phyloP scores from a whole-genome alignment of 139 green algal genomes.

The Chlamydomonas eustigma region DNA sequence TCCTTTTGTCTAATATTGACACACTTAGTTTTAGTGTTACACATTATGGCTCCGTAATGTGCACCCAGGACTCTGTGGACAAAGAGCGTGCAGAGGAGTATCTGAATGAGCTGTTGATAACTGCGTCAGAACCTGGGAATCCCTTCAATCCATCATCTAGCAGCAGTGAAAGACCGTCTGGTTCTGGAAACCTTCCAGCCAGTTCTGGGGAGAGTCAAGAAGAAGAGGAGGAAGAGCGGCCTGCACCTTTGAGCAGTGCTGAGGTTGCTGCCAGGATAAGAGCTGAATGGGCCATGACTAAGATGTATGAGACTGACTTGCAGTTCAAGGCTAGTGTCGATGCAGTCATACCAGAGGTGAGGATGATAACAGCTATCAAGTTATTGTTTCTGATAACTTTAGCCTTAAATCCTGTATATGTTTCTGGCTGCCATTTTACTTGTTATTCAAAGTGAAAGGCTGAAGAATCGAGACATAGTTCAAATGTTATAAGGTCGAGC shows the following conservation, averaged over 20 bases:
- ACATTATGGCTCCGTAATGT: no score
- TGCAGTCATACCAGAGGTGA: not conserved
- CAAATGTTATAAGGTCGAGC: no score
- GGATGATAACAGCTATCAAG: not conserved
- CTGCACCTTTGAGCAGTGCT: not conserved
- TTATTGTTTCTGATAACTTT: not conserved
- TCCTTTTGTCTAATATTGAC: no score
- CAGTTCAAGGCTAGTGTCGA: slow-evolving; percentile 1
- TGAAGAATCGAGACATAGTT: no score
- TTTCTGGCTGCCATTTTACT: no score
- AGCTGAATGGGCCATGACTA: slow-evolving; percentile 6
- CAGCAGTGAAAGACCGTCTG: not conserved
- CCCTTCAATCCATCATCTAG: not conserved
- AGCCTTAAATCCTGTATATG: not conserved
- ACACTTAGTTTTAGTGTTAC: no score
- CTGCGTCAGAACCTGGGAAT: not conserved
- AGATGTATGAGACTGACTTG: slow-evolving; percentile 11
- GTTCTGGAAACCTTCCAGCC: not conserved
- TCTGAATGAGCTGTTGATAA: slow-evolving; percentile 3
- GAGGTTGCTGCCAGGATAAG: not conserved
- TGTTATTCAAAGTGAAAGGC: no score
- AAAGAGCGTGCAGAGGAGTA: slow-evolving; percentile 6
- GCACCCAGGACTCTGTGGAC: not conserved
- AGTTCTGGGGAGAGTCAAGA: no score
- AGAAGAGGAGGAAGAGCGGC: not conserved